Evolutionary conservation across 371 early-diverging fungal species (phyloP), one percentile per base, ranked within the genome.

Genomic region (Mortierella polycephala): DNA sequence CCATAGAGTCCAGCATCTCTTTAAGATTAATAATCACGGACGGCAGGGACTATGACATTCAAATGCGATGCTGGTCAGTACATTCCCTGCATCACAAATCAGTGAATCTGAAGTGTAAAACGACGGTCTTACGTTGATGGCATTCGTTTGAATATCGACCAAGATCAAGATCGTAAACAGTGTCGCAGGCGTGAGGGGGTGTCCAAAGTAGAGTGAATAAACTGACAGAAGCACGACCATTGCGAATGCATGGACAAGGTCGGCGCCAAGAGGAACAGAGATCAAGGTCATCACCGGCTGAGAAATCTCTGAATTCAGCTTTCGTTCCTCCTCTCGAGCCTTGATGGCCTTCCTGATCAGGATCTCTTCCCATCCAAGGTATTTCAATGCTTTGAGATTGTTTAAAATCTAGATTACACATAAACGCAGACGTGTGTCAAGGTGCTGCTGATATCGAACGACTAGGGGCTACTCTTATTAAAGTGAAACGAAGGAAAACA

Each of bases 371-470:
- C 80, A 79, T 30, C 63, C 69, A 23, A 79, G 52, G 16, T 55
- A 79, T n/a, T 79, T 79, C 62, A 79, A 67, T 4, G 80, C 73
- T 51, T 69, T 72, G n/a, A 79, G 60, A 47, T 79, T 79, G 20
- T 69, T 65, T 45, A 79, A 51, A 49, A 79, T 61, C 80, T 79
- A 59, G n/a, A n/a, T 7, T 39, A 46, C 52, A 23, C 51, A 51
- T 62, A 42, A n/a, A 62, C 30, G 42, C 40, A 47, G 20, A 23
- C 18, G 50, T 41, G 30, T 39, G 49, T 21, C 5, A 18, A 30
- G 30, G 30, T 4, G 4, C 30, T 30, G 30, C 4, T 30, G 30
- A 30, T 30, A 30, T 1, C 30, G 4, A 30, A 30, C 30, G 30
- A 21, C 5, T 4, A 14, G 51, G 16, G 9, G 20, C 20, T 16